A percentile compares a stretch with the other conserved stretches of the same genome.
These are phyloP conservation scores for Cyclanthera cordifolia DNA, from an alignment of 306 rosid species.

Conservation along the genomic window DNA sequence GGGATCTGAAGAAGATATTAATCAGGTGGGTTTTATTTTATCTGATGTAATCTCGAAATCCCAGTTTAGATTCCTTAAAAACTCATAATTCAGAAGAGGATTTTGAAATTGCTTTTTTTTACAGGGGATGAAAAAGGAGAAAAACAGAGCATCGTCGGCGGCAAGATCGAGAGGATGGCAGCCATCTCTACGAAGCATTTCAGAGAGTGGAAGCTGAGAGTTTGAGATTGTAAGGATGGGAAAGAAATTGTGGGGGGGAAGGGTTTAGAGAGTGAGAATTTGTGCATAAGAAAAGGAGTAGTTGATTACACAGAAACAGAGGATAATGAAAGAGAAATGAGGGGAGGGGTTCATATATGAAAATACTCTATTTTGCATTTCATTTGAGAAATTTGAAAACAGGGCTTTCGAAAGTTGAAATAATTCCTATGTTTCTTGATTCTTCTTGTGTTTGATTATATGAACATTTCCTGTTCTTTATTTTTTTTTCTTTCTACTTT, in stretches of 20 bases:
- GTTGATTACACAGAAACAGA: background rate
- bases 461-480: background rate
- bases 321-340: background rate
- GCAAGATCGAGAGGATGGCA: constrained; percentile 14
- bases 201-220: constrained; percentile 9
- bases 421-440: background rate
- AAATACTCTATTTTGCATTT: background rate
- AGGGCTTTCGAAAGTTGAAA: background rate
- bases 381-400: background rate
- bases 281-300: background rate
- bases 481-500: no score
- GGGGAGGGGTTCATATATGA: background rate
- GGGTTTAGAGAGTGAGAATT: background rate
- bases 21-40: background rate
- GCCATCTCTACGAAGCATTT: constrained; percentile 15
- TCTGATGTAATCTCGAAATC: background rate
- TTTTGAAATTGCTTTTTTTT: background rate
- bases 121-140: constrained; percentile 6
- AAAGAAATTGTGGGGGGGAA: no score
- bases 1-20: background rate
- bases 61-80: background rate
- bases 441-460: background rate
- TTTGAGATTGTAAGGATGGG: no score
- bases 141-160: background rate
- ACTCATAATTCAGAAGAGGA: background rate